These are phyloP conservation scores for Trichosporon sp. DNA, from an alignment of 1,284 basidiomycete genomes.

Conservation along the genomic window DNA sequence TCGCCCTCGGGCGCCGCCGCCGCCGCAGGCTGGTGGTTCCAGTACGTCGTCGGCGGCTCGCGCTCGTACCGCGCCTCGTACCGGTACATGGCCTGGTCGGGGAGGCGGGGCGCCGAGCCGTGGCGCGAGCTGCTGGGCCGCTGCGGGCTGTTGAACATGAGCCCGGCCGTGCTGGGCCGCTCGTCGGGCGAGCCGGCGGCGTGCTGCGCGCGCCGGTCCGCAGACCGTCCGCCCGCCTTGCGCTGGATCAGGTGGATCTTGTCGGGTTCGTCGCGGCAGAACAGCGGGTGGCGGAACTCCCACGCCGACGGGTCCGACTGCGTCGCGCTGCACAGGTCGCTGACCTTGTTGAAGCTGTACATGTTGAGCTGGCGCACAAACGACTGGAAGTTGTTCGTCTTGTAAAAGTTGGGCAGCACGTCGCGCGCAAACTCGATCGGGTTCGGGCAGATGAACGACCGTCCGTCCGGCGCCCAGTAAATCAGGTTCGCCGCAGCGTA, in stretches of 20 bases:
- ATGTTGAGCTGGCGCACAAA: constrained; percentile 52
- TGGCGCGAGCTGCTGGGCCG: background rate
- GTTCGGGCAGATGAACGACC: constrained; percentile 49
- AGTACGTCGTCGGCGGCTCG: constrained; percentile 11
- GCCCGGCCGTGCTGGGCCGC: background rate
- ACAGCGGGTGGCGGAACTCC: constrained; percentile 51
- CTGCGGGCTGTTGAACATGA: background rate
- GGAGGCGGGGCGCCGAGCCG: background rate
- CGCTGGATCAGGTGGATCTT: constrained; percentile 48
- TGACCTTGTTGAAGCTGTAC: constrained; percentile 53
- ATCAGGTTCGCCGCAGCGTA: constrained; percentile 44
- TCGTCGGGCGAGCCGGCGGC: constrained; percentile 22
- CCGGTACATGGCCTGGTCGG: background rate
- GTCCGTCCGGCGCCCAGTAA: constrained; percentile 48
- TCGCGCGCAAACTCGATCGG: constrained; percentile 50
- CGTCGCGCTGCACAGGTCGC: constrained; percentile 44
- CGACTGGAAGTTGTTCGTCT: constrained; percentile 52
- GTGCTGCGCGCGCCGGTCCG: constrained; percentile 14
- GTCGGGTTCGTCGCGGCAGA: constrained; percentile 48
- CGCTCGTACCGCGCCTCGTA: constrained; percentile 30
- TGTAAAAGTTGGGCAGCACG: constrained; percentile 51
- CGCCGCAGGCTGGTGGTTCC: constrained; percentile 2
- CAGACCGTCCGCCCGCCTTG: constrained; percentile 36
- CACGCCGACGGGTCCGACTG: constrained; percentile 46
- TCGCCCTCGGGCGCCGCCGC: constrained; percentile 6